Evolutionary conservation across 2,329 filamentous ascomycete species (phyloP).

Genomic region (Aspergillus ochraceus): DNA sequence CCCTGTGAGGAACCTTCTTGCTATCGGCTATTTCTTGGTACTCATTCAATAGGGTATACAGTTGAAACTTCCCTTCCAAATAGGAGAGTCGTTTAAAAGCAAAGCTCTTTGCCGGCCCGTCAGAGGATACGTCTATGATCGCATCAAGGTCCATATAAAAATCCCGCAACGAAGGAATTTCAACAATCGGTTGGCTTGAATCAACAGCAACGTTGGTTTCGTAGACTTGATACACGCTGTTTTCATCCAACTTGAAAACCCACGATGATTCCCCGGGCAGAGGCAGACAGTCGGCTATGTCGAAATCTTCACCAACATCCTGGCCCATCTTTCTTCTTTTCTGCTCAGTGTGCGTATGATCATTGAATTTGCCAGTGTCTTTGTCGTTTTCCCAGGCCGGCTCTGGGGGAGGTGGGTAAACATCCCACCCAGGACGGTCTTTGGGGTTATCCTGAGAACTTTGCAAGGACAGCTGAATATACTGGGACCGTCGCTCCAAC

Average conservation of each 20-base stretch:
- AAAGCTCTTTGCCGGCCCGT: conserved; percentile 95
- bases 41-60: conserved; percentile 90
- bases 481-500: conserved; percentile 84
- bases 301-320: conserved; percentile 89
- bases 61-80: conserved; percentile 93
- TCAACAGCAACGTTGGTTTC: conserved; percentile 65
- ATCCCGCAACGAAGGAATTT: conserved; percentile 88
- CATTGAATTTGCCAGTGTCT: conserved; percentile 35
- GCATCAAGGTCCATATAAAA: conserved; percentile 94
- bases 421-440: conserved; percentile 77
- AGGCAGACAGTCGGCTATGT: conserved; percentile 74
- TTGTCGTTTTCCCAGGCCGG: conserved; percentile 77
- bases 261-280: conserved; percentile 70
- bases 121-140: conserved; percentile 84
- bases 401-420: conserved; percentile 89
- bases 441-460: conserved; percentile 82
- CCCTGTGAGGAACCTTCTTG: conserved; percentile 94
- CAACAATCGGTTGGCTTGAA: conserved; percentile 68
- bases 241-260: conserved; percentile 76
- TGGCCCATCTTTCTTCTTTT: conserved; percentile 80
- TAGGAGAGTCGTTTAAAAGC: conserved; percentile 93
- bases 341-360: conserved; percentile 46
- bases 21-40: conserved; percentile 98
- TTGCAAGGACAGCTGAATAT: conserved; percentile 82
- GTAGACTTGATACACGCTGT: conserved; percentile 90